Percentiles rank a stretch among this genome's conserved stretches.
Evolutionary conservation across 1,284 basidiomycete species (phyloP).

Genomic region (Uromyces viciae-fabae): DNA sequence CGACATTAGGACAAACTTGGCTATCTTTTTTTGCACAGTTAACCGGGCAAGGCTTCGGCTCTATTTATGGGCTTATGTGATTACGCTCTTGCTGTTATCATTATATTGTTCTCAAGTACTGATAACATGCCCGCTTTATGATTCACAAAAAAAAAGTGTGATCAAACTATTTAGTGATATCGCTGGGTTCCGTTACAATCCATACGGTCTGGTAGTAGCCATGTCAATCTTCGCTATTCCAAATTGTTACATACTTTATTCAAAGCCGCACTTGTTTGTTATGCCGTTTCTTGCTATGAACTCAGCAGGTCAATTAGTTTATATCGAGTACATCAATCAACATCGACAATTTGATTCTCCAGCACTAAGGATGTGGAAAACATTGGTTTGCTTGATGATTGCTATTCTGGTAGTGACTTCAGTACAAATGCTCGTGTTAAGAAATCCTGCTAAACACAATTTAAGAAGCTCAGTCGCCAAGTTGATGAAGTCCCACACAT

Average conservation of each 20-base stretch:
- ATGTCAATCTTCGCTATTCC: conserved; percentile 51
- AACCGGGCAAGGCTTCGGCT: conserved; percentile 50
- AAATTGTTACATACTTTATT: conserved; percentile 53
- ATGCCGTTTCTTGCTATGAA: conserved; percentile 53
- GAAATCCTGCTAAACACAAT: conserved; percentile 54
- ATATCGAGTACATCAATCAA: conserved; percentile 51
- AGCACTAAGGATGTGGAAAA: conserved; percentile 51
- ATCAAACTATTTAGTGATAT: conserved; percentile 54
- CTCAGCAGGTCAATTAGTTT: conserved; percentile 52
- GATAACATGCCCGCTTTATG: not conserved
- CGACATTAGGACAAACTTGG: conserved; percentile 54
- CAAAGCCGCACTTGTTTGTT: conserved; percentile 50
- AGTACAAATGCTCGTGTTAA: conserved; percentile 54
- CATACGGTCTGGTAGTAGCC: conserved; percentile 48
- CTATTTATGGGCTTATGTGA: conserved; percentile 45
- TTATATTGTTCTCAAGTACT: not conserved
- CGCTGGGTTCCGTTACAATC: conserved; percentile 56
- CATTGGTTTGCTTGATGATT: conserved; percentile 52
- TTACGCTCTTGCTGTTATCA: not conserved
- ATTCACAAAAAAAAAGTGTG: conserved; percentile 15
- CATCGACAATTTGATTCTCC: conserved; percentile 52
- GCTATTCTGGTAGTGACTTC: conserved; percentile 53
- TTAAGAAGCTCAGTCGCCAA: conserved; percentile 53
- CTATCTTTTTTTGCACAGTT: conserved; percentile 55
- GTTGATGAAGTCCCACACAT: conserved; percentile 50